A percentile compares a stretch with the other conserved stretches of the same genome.
Evolutionary conservation across 768 basidiomycete species (phyloP).

Genomic region (Mycena haematopus): DNA sequence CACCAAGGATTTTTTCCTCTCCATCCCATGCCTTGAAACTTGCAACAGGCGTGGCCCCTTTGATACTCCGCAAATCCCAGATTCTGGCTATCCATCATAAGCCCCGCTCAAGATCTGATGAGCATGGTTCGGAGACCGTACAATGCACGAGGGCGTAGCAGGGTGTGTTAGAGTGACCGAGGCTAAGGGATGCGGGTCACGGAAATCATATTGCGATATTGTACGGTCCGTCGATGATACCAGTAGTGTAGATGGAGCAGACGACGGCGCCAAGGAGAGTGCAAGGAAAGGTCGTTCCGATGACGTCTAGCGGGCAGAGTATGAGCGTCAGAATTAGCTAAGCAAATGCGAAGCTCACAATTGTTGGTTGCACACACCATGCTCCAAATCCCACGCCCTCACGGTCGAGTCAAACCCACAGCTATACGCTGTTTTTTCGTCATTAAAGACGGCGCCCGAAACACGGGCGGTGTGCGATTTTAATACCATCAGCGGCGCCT

Average conservation of each 20-base stretch:
- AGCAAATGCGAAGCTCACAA: conserved; percentile 54
- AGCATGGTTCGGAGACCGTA: conserved; percentile 34
- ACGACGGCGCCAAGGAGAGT: conserved; percentile 50
- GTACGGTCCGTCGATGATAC: conserved; percentile 79
- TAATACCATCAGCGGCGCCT: conserved; percentile 75
- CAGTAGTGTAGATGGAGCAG: conserved; percentile 36
- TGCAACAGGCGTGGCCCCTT: conserved; percentile 58
- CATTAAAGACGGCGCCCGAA: conserved; percentile 70
- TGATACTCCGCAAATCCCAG: conserved; percentile 80
- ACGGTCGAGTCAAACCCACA: conserved; percentile 93
- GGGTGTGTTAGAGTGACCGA: conserved; percentile 61
- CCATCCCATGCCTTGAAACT: conserved; percentile 68
- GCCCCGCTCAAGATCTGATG: conserved; percentile 74
- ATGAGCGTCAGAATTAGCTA: conserved; percentile 1
- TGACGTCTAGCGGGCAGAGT: conserved; percentile 51
- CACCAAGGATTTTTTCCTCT: conserved; percentile 60
- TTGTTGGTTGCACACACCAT: conserved; percentile 74
- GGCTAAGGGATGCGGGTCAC: conserved; percentile 45
- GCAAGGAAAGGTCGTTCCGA: conserved; percentile 80
- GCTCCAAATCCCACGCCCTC: conserved; percentile 85
- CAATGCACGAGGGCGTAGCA: conserved; percentile 71
- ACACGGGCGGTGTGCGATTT: conserved; percentile 86
- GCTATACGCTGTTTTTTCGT: conserved; percentile 60
- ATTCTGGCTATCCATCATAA: conserved; percentile 80
- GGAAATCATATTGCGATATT: conserved; percentile 73